phyloP scores from a whole-genome alignment of 495 filamentous ascomycete genomes.

The Penicillium taxi region DNA sequence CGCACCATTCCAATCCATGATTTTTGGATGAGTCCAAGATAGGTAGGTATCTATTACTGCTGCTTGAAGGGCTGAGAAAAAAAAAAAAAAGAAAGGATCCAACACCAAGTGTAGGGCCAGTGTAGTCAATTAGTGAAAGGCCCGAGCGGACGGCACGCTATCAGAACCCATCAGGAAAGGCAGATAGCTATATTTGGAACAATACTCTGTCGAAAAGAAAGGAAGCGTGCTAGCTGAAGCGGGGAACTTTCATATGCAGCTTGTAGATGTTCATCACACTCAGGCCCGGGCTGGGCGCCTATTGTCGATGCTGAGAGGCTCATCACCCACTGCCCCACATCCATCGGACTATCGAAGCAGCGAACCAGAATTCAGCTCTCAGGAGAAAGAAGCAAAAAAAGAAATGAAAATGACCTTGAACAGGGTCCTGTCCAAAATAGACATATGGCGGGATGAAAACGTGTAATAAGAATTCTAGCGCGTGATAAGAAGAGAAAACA shows the following conservation, averaged over 20 bases:
- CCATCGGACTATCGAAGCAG: slow-evolving; percentile 3
- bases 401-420: too few relatives aligned
- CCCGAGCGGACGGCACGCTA: slow-evolving; percentile 12
- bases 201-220: slow-evolving; percentile 2
- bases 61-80: slow-evolving; percentile 17
- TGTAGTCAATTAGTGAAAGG: slow-evolving; percentile 11
- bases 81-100: slow-evolving; percentile 9
- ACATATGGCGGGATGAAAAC: too few relatives aligned
- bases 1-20: slow-evolving; percentile 27
- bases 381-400: too few relatives aligned
- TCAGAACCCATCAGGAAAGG: slow-evolving; percentile 9
- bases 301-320: slow-evolving; percentile 21
- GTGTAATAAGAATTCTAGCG: too few relatives aligned
- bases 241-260: slow-evolving; percentile 20
- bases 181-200: slow-evolving; percentile 28
- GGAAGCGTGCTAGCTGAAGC: slow-evolving; percentile 3
- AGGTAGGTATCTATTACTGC: slow-evolving; percentile 5
- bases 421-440: neutral
- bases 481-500: too few relatives aligned
- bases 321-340: slow-evolving; percentile 13
- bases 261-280: slow-evolving; percentile 21
- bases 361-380: slow-evolving; percentile 9
- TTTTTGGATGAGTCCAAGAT: slow-evolving; percentile 2
- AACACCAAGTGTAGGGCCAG: slow-evolving; percentile 16
- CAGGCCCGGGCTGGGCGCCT: slow-evolving; percentile 18